phyloP scores from a whole-genome alignment of 352 stramenopile genomes.

The Phytopythium montanum region DNA sequence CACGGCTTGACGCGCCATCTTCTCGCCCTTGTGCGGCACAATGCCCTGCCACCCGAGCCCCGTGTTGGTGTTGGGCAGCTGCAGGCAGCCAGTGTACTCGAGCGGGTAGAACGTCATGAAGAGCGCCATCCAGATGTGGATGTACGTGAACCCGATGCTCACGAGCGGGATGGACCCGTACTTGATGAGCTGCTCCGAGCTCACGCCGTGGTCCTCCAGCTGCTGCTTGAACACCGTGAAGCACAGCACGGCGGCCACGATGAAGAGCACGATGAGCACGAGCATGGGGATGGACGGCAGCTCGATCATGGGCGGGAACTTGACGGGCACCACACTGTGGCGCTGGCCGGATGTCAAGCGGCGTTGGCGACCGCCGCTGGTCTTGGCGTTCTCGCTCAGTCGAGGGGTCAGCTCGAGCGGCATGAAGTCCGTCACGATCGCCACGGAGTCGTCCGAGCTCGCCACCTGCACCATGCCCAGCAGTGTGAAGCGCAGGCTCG shows the following conservation, averaged over 20 bases:
- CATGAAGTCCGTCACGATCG: conserved; percentile 82
- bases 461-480: conserved; percentile 85
- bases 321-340: conserved; percentile 36
- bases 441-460: conserved; percentile 45
- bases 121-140: conserved; percentile 95
- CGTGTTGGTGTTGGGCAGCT: conserved; percentile 86
- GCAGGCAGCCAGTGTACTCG: conserved; percentile 89
- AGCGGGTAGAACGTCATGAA: conserved; percentile 99
- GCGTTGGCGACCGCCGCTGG: conserved; percentile 3
- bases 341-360: conserved; percentile 8
- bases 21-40: conserved; percentile 95
- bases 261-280: conserved; percentile 44
- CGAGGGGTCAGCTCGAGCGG: conserved; percentile 24
- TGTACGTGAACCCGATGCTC: conserved; percentile 90
- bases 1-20: conserved; percentile 95
- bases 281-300: conserved; percentile 57
- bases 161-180: conserved; percentile 85
- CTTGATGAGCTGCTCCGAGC: conserved; percentile 64
- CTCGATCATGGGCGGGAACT: conserved; percentile 84
- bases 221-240: conserved; percentile 71
- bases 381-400: conserved; percentile 7
- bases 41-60: conserved; percentile 97
- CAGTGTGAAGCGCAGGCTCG: conserved; percentile 80
- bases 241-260: conserved; percentile 52
- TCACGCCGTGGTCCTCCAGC: conserved; percentile 49